Conservation (phyloP, 257 asterid genomes). For the Datura wrightii region DNA sequence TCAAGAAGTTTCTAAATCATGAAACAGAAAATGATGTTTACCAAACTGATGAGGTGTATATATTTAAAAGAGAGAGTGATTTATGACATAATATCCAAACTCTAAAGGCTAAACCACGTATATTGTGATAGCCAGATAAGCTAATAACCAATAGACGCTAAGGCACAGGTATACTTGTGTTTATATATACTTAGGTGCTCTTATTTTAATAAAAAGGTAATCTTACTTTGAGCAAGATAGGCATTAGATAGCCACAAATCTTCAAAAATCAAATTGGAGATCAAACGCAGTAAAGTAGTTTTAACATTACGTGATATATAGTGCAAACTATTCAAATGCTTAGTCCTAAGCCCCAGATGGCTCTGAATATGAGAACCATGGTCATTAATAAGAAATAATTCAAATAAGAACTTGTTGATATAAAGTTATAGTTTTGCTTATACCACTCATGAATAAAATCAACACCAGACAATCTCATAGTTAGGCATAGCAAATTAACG, state of each 20-base stretch:
- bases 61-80: background rate
- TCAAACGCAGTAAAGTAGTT: background rate
- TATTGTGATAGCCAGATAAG: background rate
- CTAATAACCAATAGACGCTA: background rate
- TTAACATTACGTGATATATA: background rate
- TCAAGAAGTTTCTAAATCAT: constrained; percentile 24
- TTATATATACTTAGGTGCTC: background rate
- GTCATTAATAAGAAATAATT: background rate
- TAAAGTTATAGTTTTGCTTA: background rate
- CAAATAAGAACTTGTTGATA: background rate
- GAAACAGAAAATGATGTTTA: constrained; percentile 38
- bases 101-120: background rate
- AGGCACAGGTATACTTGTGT: background rate
- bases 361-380: background rate
- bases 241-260: constrained; percentile 27
- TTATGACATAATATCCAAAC: background rate
- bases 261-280: background rate
- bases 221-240: background rate
- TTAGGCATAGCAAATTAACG: background rate
- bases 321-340: constrained; percentile 18
- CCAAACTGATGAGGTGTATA: constrained; percentile 32
- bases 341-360: background rate
- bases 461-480: background rate
- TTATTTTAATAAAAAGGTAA: background rate
- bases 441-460: background rate